phyloP scores from a whole-genome alignment of 2,329 filamentous ascomycete species.

The Colletotrichum sp. region DNA sequence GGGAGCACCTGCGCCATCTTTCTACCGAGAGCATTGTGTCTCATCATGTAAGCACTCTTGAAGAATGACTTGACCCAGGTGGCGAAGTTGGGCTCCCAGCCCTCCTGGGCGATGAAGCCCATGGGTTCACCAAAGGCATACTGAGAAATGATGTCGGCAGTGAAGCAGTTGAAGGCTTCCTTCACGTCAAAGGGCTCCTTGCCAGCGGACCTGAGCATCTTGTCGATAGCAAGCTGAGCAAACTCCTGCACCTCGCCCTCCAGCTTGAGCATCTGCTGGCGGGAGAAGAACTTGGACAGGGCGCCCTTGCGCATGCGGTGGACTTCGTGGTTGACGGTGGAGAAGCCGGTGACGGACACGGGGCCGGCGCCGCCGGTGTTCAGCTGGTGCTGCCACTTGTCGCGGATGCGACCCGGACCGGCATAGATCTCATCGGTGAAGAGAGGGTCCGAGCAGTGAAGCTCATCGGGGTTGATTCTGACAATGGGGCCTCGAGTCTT shows the following conservation, averaged over 20 bases:
- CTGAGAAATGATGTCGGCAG: conserved; percentile 40
- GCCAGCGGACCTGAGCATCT: conserved; percentile 24
- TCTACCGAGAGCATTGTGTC: conserved; percentile 31
- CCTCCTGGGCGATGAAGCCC: conserved; percentile 32
- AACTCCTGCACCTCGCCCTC: conserved; percentile 15
- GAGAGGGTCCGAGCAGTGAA: conserved; percentile 38
- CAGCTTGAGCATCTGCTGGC: conserved; percentile 22
- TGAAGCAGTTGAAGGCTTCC: conserved; percentile 42
- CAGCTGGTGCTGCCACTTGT: conserved; percentile 27
- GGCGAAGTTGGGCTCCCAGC: conserved; percentile 37
- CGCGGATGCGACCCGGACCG: conserved; percentile 10
- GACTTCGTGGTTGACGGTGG: conserved; percentile 33
- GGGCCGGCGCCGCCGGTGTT: conserved; percentile 27
- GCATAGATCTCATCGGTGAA: conserved; percentile 44
- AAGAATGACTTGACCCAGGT: conserved; percentile 37
- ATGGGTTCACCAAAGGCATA: conserved; percentile 40
- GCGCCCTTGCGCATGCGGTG: conserved; percentile 35
- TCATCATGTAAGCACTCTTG: conserved; percentile 35
- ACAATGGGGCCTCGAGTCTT: conserved; percentile 37
- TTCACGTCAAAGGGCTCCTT: conserved; percentile 34
- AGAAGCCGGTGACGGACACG: conserved; percentile 24
- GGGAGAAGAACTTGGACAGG: conserved; percentile 38
- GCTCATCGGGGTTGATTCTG: conserved; percentile 41
- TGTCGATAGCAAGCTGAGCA: conserved; percentile 12
- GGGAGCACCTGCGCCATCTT: conserved; percentile 28